A percentile compares a stretch with the other conserved stretches of the same genome.
Evolutionary conservation across 768 basidiomycete species (phyloP).

Genomic region (Russula sp.): DNA sequence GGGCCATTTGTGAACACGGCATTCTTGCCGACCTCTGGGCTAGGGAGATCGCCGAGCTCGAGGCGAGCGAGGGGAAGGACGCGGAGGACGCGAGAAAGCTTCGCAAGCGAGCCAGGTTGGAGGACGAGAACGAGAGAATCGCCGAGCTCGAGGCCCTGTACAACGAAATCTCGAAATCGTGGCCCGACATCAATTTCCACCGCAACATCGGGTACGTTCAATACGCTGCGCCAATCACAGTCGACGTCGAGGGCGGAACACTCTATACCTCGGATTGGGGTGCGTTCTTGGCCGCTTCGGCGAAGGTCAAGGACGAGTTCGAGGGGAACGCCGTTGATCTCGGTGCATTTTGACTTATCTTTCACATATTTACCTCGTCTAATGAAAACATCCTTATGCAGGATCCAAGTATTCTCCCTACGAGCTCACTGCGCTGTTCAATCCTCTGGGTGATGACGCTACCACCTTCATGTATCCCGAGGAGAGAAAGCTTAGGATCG

Average conservation of each 20-base stretch:
- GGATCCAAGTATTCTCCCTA: no score
- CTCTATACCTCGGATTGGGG: neutral
- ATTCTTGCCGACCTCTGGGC: neutral
- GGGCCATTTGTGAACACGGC: neutral
- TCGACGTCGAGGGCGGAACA: neutral
- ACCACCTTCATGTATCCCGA: neutral
- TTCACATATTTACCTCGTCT: neutral
- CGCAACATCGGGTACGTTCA: neutral
- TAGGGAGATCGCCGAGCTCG: neutral
- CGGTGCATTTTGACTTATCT: neutral
- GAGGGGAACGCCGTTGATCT: slow-evolving; percentile 2
- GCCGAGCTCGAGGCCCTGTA: neutral
- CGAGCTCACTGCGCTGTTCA: neutral
- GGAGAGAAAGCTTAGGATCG: neutral
- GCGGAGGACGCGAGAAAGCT: neutral
- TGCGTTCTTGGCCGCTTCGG: neutral
- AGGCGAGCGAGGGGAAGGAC: neutral
- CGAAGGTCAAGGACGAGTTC: neutral
- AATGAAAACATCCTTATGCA: neutral
- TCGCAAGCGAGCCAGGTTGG: neutral
- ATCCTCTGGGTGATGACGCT: neutral
- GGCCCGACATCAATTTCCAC: neutral
- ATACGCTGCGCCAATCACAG: neutral
- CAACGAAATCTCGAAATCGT: neutral
- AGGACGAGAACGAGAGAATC: neutral